Base-by-base conservation (phyloP, 179 eudicot species). In the Spinacia oleracea region DNA sequence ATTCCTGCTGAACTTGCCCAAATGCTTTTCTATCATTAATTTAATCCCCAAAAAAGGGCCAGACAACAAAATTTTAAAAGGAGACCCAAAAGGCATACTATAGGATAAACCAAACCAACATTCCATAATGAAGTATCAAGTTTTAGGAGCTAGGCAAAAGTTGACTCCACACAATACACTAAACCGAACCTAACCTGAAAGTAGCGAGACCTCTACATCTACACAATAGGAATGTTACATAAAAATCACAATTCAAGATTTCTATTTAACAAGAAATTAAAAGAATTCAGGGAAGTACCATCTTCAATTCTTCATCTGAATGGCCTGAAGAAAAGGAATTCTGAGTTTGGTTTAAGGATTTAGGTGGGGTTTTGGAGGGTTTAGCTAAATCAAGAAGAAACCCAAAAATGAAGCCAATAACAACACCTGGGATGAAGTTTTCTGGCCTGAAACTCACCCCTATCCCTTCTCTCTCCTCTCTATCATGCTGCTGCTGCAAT, bases 341-440 rank as follows among this genome's bases (percentile, higher is more conserved):
- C 35, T 77, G 77, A 8, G 81, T 78, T 70, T 77, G 86, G 45
- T 68, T 78, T 48, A 66, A 4, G n/a, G 71, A 59, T 62, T 76
- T 82, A 64, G 80, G 70, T 51, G 81, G 73, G 73, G 50, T 83
- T 63, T 76, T 86, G 23, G 81, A 27, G 77, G 91, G 89, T 77
- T 87, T 91, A 8, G 94, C 50, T 42, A 93, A 87, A 81, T 95
- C 97, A 81, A 95, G 74, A 45, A 95, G 84, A 62, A 95, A 58
- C 45, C 98, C 97, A 69, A 87, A 77, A 70, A 95, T 86, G 87
- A 95, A 91, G 0, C 97, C 98, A 64, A 95, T 93, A 50, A 95
- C 85, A 25, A 93, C 86, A 40, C 97, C 98, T n/a, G 97, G 97
- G 53, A 95, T 87, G 81, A 93, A 91, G 71, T 95, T 95, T 86